These are phyloP conservation scores for Bruguiera gymnorhiza DNA, from an alignment of 345 rosid species.

Conservation along the genomic window DNA sequence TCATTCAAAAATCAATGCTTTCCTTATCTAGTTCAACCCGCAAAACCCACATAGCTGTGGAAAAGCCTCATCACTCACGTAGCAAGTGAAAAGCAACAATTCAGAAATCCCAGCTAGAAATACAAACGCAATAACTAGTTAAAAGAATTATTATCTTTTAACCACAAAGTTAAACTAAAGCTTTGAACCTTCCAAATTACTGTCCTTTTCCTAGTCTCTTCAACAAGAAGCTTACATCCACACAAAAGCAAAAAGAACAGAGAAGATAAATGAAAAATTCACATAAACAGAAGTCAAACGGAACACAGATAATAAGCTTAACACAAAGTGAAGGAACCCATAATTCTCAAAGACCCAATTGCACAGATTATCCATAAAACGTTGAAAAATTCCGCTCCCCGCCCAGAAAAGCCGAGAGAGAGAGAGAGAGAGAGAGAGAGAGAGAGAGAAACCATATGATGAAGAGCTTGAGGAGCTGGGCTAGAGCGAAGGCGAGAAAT, in stretches of 20 bases:
- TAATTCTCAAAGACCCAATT: not conserved
- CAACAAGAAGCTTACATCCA: too few species aligned
- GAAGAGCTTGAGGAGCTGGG: constrained; percentile 88
- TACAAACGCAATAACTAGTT: too few species aligned
- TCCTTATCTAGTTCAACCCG: too few species aligned
- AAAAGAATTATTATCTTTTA: too few species aligned
- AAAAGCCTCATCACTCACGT: too few species aligned
- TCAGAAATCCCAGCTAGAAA: too few species aligned
- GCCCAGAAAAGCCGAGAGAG: not conserved
- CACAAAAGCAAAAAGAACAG: too few species aligned
- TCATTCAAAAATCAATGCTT: too few species aligned
- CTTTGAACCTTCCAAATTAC: not conserved
- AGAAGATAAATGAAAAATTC: not conserved
- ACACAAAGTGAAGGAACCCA: not conserved
- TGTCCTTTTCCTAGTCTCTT: too few species aligned
- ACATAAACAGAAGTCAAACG: not conserved
- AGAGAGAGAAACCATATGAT: constrained; percentile 54
- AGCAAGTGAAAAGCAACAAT: too few species aligned
- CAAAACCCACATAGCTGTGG: too few species aligned
- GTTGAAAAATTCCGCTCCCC: not conserved
- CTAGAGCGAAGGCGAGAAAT: constrained; percentile 81
- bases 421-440: constrained; percentile 10
- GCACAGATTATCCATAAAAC: not conserved
- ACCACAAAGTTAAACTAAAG: not conserved
- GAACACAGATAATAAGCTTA: not conserved